Base-by-base conservation (phyloP, 2,329 filamentous ascomycete genomes). In the Ophiostoma pallidulum region DNA sequence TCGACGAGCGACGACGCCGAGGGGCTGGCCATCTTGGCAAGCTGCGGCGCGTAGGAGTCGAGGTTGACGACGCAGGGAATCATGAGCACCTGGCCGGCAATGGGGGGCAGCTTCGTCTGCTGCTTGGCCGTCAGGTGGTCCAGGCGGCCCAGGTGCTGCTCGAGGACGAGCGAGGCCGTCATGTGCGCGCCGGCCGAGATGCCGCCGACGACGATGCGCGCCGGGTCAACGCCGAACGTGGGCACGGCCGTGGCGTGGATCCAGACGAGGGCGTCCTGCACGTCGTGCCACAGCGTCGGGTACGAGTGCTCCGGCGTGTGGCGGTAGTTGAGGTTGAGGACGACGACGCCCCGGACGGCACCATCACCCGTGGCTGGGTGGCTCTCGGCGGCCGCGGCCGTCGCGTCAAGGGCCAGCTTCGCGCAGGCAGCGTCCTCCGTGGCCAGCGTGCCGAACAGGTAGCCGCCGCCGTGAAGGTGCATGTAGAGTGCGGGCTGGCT, bases 231-330 rank as follows among this genome's bases (percentile, higher is more conserved):
- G 45, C 35, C 41, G 16, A 44, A 37, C 36, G 14, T 10, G 0
- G 57, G 40, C 18, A 41, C 53, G 1, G 69, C 65, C 48, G 73
- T 61, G 13, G 61, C 59, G 42, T 77, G 69, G 0, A 75, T 57
- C 77, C 76, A 82, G 16, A 67, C 61, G 28, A 78, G 73, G 0
- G 70, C 68, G 39, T 80, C 77, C 49, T 75, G 69, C 0, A 65
- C 59, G 40, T 82, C 78, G 37, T 72, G 51, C 69, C 70, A 77
- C 0, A 70, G 66, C 0, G 66, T 71, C 0, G 77, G 78, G 48
- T 73, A 80, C 0, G 50, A 54, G 51, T 68, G 61, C 44, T 79
- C 71, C 0, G 77, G 77, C 0, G 75, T 76, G 54, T 80, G 76
- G 0, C 78, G 70, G 56, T 80, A 80, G 53, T 77, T 75, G 12